These are phyloP conservation scores for Lactarius hatsudake DNA, from an alignment of 768 basidiomycete species.

Conservation along the genomic window DNA sequence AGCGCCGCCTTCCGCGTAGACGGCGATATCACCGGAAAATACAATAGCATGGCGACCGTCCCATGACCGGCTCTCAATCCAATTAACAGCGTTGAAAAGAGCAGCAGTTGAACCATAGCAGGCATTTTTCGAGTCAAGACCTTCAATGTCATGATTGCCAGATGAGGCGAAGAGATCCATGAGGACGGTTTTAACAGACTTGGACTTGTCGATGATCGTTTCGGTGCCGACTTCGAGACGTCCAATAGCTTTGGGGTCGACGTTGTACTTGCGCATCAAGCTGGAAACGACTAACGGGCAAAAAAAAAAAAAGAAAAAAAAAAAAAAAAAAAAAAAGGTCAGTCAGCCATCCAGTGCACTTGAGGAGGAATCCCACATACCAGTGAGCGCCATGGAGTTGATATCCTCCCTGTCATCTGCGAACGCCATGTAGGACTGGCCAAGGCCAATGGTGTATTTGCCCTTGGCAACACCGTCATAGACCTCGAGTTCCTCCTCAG, in stretches of 20 bases:
- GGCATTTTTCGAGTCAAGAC: slow-evolving; percentile 98
- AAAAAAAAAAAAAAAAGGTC: slow-evolving; percentile 3
- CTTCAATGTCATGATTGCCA: slow-evolving; percentile 97
- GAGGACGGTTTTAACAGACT: slow-evolving; percentile 95
- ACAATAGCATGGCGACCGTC: slow-evolving; percentile 98
- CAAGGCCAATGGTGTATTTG: slow-evolving; percentile 99
- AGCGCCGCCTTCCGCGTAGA: slow-evolving; percentile 94
- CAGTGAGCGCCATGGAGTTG: slow-evolving; percentile 94
- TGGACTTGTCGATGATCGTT: slow-evolving; percentile 99
- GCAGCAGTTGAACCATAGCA: slow-evolving; percentile 99
- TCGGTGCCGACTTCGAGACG: slow-evolving; percentile 98
- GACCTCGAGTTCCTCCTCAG: slow-evolving; percentile 74
- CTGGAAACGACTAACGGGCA: slow-evolving; percentile 68
- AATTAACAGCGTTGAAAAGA: slow-evolving; percentile 98
- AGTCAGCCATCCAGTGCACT: slow-evolving; percentile 15
- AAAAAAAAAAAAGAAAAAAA: background rate
- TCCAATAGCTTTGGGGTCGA: slow-evolving; percentile 95
- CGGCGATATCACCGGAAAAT: slow-evolving; percentile 94
- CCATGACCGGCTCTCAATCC: slow-evolving; percentile 95
- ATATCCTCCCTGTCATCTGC: slow-evolving; percentile 99
- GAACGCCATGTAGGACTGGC: slow-evolving; percentile 98
- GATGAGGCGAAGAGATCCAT: slow-evolving; percentile 96
- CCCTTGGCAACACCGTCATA: slow-evolving; percentile 49
- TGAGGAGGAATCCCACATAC: slow-evolving; percentile 43
- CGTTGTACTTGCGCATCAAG: slow-evolving; percentile 89